Evolutionary conservation across 2,329 filamentous ascomycete genomes (phyloP).

Genomic region (Sarocladium kiliense): DNA sequence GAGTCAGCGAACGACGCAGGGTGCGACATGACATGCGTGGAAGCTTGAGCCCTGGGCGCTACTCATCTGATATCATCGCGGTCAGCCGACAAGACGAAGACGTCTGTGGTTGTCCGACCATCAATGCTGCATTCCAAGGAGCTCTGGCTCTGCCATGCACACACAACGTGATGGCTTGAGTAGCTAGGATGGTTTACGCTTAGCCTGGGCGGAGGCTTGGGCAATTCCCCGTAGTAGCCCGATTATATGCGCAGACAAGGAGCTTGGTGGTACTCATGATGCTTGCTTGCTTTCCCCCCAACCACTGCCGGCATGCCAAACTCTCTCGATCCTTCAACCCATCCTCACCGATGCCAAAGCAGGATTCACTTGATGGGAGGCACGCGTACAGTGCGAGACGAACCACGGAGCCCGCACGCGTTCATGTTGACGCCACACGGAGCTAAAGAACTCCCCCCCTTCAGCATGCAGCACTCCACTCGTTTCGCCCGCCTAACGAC

Average conservation of each 20-base stretch:
- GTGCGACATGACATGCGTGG: not conserved
- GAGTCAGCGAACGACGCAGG: not conserved
- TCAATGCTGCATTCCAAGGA: not conserved
- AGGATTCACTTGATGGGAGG: not conserved
- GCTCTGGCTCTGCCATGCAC: not conserved
- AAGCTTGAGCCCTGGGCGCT: not conserved
- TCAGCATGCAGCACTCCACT: not conserved
- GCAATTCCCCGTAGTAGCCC: not conserved
- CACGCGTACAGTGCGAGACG: conserved; percentile 1
- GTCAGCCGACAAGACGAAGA: not conserved
- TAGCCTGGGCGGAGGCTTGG: not conserved
- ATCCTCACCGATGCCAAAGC: not conserved
- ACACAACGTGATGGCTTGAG: conserved; percentile 2
- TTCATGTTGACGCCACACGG: not conserved
- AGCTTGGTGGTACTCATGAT: too few relatives aligned
- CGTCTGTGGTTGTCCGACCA: not conserved
- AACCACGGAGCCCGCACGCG: not conserved
- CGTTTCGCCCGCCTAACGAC: not conserved
- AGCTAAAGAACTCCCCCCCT: conserved; percentile 6
- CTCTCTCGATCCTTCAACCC: too few relatives aligned
- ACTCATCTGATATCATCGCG: not conserved
- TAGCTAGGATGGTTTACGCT: not conserved
- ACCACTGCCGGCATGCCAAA: too few relatives aligned
- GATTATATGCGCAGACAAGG: not conserved
- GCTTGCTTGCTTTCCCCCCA: too few relatives aligned